Evolutionary conservation across 805 yeast genomes (phyloP).

Genomic region (Ogataea nitratoaversa): DNA sequence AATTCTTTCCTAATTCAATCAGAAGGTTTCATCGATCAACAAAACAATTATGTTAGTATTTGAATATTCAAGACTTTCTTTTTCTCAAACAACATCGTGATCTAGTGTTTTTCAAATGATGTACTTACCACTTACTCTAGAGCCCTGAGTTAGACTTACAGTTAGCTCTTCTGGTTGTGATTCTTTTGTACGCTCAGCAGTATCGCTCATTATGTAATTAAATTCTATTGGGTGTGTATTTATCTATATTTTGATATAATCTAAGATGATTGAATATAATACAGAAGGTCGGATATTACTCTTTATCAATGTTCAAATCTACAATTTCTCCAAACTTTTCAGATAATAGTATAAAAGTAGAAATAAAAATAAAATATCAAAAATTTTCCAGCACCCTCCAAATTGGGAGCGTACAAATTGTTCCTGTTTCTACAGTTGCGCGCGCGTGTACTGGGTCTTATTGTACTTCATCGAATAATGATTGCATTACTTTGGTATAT

Average conservation of each 20-base stretch:
- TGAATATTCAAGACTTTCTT: too few species aligned
- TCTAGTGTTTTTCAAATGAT: too few species aligned
- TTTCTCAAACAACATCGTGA: too few species aligned
- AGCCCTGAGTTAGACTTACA: slow-evolving; percentile 24
- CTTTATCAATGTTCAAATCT: too few species aligned
- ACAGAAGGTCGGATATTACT: too few species aligned
- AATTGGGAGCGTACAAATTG: not conserved
- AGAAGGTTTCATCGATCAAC: slow-evolving; percentile 24
- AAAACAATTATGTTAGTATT: slow-evolving; percentile 1
- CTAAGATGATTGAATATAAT: too few species aligned
- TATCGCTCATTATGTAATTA: slow-evolving; percentile 2
- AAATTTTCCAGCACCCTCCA: not conserved
- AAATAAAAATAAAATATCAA: not conserved
- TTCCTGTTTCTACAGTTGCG: not conserved
- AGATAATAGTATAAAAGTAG: not conserved
- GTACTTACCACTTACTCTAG: slow-evolving; percentile 29
- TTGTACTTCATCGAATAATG: too few species aligned
- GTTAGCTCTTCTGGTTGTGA: slow-evolving; percentile 6
- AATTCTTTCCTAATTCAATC: slow-evolving; percentile 59
- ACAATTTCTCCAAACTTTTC: too few species aligned
- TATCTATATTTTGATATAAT: too few species aligned
- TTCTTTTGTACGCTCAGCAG: slow-evolving; percentile 2
- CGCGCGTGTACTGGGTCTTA: too few species aligned
- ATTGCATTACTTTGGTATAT: too few species aligned
- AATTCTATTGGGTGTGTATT: too few species aligned